phyloP scores from a whole-genome alignment of 1,139 yeast genomes.

The Diutina scorzettiae region DNA sequence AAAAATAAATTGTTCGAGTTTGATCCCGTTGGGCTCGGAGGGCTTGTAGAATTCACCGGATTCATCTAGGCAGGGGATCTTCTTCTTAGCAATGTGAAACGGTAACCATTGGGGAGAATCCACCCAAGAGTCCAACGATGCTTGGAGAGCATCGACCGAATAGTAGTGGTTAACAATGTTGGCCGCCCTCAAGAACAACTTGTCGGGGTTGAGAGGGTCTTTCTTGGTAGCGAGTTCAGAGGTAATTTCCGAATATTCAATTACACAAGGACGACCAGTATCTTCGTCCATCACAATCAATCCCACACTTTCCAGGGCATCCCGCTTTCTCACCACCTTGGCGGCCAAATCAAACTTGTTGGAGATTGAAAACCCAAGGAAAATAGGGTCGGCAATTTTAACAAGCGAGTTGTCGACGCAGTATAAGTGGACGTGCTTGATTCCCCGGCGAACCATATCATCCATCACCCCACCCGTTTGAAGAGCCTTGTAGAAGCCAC shows the following conservation, averaged over 20 bases:
- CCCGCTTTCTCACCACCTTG: conserved; percentile 88
- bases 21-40: conserved; percentile 72
- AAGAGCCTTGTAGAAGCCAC: conserved; percentile 88
- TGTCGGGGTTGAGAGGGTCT: conserved; percentile 33
- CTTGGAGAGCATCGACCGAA: conserved; percentile 56
- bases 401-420: conserved; percentile 93
- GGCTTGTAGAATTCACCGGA: conserved; percentile 49
- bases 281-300: conserved; percentile 66
- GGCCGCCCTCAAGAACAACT: conserved; percentile 79
- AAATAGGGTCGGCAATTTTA: conserved; percentile 88
- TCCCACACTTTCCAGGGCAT: conserved; percentile 83
- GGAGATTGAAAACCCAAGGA: conserved; percentile 74
- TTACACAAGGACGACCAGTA: conserved; percentile 65
- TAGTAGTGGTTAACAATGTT: conserved; percentile 96
- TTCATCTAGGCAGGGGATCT: conserved; percentile 53
- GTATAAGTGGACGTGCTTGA: conserved; percentile 89
- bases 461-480: conserved; percentile 49
- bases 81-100: conserved; percentile 88
- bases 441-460: conserved; percentile 58
- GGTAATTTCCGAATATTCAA: conserved; percentile 89
- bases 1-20: conserved; percentile 92
- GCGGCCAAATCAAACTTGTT: conserved; percentile 70
- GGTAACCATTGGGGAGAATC: conserved; percentile 59
- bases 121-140: conserved; percentile 60
- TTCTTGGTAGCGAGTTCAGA: conserved; percentile 55